These are phyloP conservation scores for Colletotrichum liaoningense DNA, from an alignment of 2,329 filamentous ascomycete species.

Conservation along the genomic window DNA sequence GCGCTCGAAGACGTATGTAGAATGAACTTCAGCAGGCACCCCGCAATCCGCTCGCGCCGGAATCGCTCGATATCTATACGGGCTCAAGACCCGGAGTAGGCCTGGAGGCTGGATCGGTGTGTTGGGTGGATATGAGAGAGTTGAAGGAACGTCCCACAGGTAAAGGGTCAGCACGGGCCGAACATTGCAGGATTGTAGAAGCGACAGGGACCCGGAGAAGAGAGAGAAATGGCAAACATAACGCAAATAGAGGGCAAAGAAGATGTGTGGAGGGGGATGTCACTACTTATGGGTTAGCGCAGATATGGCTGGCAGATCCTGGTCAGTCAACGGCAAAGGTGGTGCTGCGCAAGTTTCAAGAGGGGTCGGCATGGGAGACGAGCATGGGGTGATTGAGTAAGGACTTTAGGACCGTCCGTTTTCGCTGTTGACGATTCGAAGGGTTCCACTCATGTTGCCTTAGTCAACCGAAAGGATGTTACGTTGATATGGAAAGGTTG, in stretches of 20 bases:
- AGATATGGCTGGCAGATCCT: neutral
- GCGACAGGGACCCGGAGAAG: neutral
- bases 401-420: neutral
- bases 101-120: neutral
- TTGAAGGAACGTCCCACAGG: neutral
- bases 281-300: neutral
- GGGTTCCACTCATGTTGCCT: neutral
- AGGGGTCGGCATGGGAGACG: constrained; percentile 3
- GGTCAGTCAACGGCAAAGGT: neutral
- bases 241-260: neutral
- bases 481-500: neutral
- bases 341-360: constrained; percentile 26
- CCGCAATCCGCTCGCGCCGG: neutral
- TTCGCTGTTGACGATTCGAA: neutral
- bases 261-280: neutral
- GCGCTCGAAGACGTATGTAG: neutral
- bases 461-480: neutral
- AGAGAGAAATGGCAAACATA: neutral
- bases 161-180: neutral
- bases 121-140: neutral
- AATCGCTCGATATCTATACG: constrained; percentile 12
- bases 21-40: neutral
- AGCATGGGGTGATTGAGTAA: constrained; percentile 5
- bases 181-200: neutral
- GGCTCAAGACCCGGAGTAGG: neutral